Evolutionary conservation across 495 filamentous ascomycete genomes (phyloP).

Genomic region (Xylona heveae): DNA sequence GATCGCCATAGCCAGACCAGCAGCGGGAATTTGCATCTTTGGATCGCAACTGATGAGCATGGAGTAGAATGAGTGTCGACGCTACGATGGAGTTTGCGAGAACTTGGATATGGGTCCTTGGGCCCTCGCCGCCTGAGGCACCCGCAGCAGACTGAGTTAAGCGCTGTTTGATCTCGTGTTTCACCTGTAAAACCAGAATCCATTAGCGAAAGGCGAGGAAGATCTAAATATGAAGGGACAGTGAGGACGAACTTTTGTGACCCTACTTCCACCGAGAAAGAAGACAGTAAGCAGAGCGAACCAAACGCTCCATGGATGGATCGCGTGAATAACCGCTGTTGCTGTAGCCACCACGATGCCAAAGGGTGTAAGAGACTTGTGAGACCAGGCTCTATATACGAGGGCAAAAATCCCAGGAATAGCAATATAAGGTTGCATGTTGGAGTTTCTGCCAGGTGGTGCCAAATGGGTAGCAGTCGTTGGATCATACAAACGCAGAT

Average conservation of each 20-base stretch:
- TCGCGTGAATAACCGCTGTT: conserved; percentile 59
- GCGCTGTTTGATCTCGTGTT: conserved; percentile 63
- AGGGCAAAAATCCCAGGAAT: conserved; percentile 39
- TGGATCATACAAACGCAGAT: too few relatives aligned
- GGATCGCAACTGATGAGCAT: conserved; percentile 37
- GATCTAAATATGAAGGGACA: neutral
- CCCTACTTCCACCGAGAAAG: conserved; percentile 65
- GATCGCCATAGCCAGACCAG: conserved; percentile 21
- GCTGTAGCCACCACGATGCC: conserved; percentile 45
- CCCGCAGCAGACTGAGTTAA: conserved; percentile 61
- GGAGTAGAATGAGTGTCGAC: conserved; percentile 47
- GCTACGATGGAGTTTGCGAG: conserved; percentile 71
- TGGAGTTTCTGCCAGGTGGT: conserved; percentile 2
- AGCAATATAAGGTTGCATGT: conserved; percentile 53
- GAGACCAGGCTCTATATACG: conserved; percentile 45
- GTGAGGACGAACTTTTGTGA: conserved; percentile 43
- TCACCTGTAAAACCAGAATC: too few relatives aligned
- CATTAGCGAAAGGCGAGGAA: neutral
- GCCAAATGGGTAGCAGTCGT: too few relatives aligned
- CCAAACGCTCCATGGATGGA: conserved; percentile 81
- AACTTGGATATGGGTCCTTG: conserved; percentile 74
- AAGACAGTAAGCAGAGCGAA: conserved; percentile 68
- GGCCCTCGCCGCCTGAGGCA: conserved; percentile 50
- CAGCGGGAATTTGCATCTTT: conserved; percentile 15
- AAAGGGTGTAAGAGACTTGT: conserved; percentile 53